These are phyloP conservation scores for Boletus reticuloceps DNA, from an alignment of 768 basidiomycete genomes.

Conservation along the genomic window DNA sequence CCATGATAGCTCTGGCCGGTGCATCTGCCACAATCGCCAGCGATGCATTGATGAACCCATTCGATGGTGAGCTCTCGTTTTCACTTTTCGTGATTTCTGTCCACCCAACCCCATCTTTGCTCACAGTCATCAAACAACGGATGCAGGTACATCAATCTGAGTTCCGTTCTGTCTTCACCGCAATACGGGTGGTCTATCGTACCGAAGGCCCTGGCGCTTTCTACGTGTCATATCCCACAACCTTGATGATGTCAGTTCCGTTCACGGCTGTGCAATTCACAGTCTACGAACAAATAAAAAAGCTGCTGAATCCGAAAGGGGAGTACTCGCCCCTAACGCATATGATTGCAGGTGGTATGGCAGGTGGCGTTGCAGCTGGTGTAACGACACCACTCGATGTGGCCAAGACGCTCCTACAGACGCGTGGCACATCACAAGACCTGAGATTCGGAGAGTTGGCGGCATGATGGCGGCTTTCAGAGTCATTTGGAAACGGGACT, in stretches of 20 bases:
- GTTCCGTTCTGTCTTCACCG: constrained; percentile 84
- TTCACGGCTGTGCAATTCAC: constrained; percentile 99
- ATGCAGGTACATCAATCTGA: constrained; percentile 97
- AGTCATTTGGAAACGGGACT: constrained; percentile 84
- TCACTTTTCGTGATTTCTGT: background rate
- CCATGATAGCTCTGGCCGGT: constrained; percentile 77
- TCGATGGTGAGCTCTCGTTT: constrained; percentile 72
- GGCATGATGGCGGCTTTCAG: constrained; percentile 88
- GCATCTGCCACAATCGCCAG: constrained; percentile 92
- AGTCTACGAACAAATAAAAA: constrained; percentile 92
- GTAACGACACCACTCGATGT: constrained; percentile 97
- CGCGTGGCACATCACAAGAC: constrained; percentile 86
- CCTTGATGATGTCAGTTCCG: constrained; percentile 92
- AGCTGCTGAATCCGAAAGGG: constrained; percentile 77
- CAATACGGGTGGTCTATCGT: constrained; percentile 79
- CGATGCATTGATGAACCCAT: constrained; percentile 99
- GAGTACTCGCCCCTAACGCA: constrained; percentile 93
- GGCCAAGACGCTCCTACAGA: constrained; percentile 95
- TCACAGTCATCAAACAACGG: constrained; percentile 94
- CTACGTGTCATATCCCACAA: constrained; percentile 98
- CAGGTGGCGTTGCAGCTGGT: constrained; percentile 92
- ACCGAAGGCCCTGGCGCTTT: constrained; percentile 88
- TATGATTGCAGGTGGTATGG: constrained; percentile 86
- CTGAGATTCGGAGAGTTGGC: constrained; percentile 76
- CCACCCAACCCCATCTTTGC: constrained; percentile 14